A percentile compares a stretch with the other conserved stretches of the same genome.
Evolutionary conservation across 352 stramenopile species (phyloP).

Genomic region (Aphanomyces stellatus): DNA sequence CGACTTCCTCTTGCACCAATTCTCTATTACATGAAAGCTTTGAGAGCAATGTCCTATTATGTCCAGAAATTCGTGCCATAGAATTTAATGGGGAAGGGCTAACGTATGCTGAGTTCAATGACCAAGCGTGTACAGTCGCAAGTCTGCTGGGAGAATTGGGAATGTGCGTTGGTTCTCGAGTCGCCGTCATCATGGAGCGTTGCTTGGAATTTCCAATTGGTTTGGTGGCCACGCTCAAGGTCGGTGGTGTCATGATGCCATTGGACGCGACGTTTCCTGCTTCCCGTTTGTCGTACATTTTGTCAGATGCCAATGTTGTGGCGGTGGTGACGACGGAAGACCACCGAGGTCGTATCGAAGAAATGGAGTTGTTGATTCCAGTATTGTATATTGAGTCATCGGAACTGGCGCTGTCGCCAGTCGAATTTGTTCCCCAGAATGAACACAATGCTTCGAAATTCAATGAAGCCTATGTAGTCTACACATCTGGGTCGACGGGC

Average conservation of each 20-base stretch:
- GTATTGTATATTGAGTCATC: neutral
- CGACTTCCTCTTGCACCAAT: no score
- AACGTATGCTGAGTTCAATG: conserved; percentile 28
- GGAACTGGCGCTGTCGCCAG: neutral
- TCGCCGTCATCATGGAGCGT: conserved; percentile 76
- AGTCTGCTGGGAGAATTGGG: conserved; percentile 26
- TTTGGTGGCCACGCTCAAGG: conserved; percentile 87
- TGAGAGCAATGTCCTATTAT: conserved; percentile 4
- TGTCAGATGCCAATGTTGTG: conserved; percentile 27
- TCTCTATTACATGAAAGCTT: neutral
- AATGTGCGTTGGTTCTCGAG: conserved; percentile 26
- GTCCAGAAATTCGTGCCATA: conserved; percentile 21
- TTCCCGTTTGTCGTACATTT: conserved; percentile 42
- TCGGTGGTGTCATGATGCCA: conserved; percentile 87
- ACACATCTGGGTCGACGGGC: conserved; percentile 1
- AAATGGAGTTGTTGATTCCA: neutral
- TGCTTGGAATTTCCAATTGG: conserved; percentile 87
- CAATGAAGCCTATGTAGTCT: conserved; percentile 38
- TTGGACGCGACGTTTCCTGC: conserved; percentile 38
- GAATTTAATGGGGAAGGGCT: conserved; percentile 20
- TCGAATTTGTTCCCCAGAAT: neutral
- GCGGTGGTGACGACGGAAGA: neutral
- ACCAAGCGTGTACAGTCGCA: conserved; percentile 24
- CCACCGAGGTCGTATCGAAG: neutral
- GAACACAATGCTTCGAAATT: neutral